phyloP scores from a whole-genome alignment of 192 early-diverging fungal genomes.

The Umbelopsis sp. region DNA sequence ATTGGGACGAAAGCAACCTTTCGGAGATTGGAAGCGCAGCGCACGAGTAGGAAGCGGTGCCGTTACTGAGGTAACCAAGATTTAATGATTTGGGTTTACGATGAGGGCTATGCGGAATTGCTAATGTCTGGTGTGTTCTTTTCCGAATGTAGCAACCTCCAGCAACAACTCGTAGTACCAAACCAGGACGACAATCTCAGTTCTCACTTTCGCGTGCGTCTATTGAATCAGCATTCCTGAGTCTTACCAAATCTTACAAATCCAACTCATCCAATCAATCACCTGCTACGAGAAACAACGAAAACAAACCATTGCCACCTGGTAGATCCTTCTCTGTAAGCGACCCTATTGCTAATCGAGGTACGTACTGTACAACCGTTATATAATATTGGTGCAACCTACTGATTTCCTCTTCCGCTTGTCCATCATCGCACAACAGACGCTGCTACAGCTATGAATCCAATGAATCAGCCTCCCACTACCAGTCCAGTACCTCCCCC shows the following conservation, averaged over 20 bases:
- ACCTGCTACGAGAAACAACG: slow-evolving; percentile 7
- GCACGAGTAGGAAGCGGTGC: background rate
- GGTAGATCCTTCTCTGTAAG: slow-evolving; percentile 35
- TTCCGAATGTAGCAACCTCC: slow-evolving; percentile 16
- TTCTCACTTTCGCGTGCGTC: slow-evolving; percentile 20
- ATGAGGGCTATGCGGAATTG: background rate
- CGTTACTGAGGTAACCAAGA: slow-evolving; percentile 13
- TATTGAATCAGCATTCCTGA: slow-evolving; percentile 28
- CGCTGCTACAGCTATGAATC: slow-evolving; percentile 58
- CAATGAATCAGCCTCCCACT: slow-evolving; percentile 38
- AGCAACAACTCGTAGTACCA: slow-evolving; percentile 13
- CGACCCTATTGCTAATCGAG: slow-evolving; percentile 48
- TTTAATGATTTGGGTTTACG: slow-evolving; percentile 1
- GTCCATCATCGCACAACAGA: slow-evolving; percentile 40
- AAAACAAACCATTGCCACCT: slow-evolving; percentile 6
- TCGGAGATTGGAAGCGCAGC: background rate
- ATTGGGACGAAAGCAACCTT: background rate
- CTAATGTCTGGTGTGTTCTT: background rate
- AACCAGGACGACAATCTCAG: slow-evolving; percentile 1
- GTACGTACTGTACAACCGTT: slow-evolving; percentile 27
- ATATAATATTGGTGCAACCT: slow-evolving; percentile 17
- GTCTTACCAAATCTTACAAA: slow-evolving; percentile 23
- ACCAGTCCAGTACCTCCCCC: background rate
- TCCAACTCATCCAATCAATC: slow-evolving; percentile 9
- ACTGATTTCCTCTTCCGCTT: background rate